Conservation (phyloP, 768 basidiomycete species). For the Termitomyces sp. region DNA sequence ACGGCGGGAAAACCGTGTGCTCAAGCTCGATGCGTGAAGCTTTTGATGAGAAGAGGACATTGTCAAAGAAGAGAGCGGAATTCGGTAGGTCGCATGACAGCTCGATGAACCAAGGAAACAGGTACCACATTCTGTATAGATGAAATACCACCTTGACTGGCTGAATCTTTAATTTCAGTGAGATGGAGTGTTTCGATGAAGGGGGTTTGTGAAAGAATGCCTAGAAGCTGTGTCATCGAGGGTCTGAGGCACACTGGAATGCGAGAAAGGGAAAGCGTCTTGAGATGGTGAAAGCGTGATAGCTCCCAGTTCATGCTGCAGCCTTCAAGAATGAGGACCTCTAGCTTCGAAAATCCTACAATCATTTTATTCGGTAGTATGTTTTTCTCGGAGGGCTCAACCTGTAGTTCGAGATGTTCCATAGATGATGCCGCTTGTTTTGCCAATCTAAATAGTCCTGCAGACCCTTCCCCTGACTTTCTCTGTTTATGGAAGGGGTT, state of each 20-base stretch:
- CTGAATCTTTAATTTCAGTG: background rate
- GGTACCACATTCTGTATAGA: background rate
- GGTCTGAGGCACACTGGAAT: background rate
- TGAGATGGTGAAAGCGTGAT: background rate
- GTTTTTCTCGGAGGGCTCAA: background rate
- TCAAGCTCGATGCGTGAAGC: background rate
- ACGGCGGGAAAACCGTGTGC: background rate
- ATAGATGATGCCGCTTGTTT: background rate
- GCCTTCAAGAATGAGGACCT: background rate
- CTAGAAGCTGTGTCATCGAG: background rate
- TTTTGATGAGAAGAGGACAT: background rate
- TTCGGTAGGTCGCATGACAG: background rate
- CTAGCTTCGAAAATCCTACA: background rate
- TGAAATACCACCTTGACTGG: background rate
- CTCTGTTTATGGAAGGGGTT: background rate
- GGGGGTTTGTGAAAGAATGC: background rate
- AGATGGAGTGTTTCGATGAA: background rate
- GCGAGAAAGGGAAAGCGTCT: background rate
- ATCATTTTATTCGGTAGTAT: background rate
- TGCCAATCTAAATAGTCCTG: background rate
- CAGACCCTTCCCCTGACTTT: background rate
- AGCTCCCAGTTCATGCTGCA: background rate
- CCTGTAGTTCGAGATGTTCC: background rate
- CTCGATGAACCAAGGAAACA: background rate
- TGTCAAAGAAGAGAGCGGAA: background rate